Evolutionary conservation across 108 stramenopile species (phyloP), one percentile per base, ranked within the genome.

Genomic region (Fragilaria crotonensis): DNA sequence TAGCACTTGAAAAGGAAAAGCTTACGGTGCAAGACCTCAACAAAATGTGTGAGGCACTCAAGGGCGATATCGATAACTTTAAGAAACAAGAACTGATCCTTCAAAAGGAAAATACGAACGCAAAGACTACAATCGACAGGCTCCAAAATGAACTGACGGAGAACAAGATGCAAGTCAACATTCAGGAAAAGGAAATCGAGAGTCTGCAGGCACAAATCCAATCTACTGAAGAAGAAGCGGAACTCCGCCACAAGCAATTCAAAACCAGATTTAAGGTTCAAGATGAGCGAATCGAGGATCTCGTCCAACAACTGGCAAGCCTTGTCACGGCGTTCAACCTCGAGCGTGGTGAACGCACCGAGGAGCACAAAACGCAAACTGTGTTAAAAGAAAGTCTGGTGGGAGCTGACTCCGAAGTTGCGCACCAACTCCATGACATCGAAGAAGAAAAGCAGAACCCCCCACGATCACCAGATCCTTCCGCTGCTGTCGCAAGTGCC

Each of bases 231-330:
- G 72, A 78, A 31, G 74, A 80, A 22, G 63, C 58, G 41, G 63
- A 83, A 25, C 54, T 89, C 18, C 72, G 68, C 21, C 31, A 63
- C 27, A 82, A 81, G 9, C 88, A 89, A 57, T 63, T 56, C 58
- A 66, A 76, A 45, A 59, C 70, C 30, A 65, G 88, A 17, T 70
- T 82, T 51, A 58, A 65, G 52, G 77, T 84, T 18, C 82, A 75
- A 58, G 76, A 75, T 21, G 79, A 71, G 20, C 81, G 78, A 48
- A 73, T 85, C 29, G 46, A 52, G 11, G 88, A 89, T 62, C 65
- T 85, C 70, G 84, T 77, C 23, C 83, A 83, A 33, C 88, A 89
- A 60, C 47, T 84, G 28, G 66, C 58, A 41, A 80, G 78, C n/a
- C 55, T 89, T 30, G 84, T 85, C 48, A 68, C 71, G 14, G 88